Percentiles rank a stretch among this genome's conserved stretches.
phyloP scores from a whole-genome alignment of 257 asterid species.

The Haberlea rhodopensis region DNA sequence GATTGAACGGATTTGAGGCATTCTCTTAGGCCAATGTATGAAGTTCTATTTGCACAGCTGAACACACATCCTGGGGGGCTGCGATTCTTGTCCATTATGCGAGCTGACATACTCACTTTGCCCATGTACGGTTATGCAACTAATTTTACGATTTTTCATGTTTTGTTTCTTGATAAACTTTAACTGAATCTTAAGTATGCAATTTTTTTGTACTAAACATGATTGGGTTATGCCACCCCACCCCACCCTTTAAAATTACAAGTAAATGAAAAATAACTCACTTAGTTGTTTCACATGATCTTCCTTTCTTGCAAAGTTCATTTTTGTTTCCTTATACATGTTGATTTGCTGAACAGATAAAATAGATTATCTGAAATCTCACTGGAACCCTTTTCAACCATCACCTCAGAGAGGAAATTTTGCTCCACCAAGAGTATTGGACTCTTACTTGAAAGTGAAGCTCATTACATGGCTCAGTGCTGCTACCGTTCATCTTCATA shows the following conservation, averaged over 20 bases:
- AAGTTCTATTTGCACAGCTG: slow-evolving; percentile 76
- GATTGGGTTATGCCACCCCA: no score
- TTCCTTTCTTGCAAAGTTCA: slow-evolving; percentile 13
- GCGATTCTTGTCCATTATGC: no score
- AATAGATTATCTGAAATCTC: neutral
- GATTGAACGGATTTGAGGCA: slow-evolving; percentile 74
- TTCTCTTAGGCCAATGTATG: slow-evolving; percentile 86
- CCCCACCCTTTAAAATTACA: neutral
- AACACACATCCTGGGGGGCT: slow-evolving; percentile 94
- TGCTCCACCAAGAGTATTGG: slow-evolving; percentile 71
- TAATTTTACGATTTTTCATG: slow-evolving; percentile 22
- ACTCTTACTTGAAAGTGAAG: no score
- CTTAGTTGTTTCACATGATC: slow-evolving; percentile 13
- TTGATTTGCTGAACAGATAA: slow-evolving; percentile 8
- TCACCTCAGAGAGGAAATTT: slow-evolving; percentile 59
- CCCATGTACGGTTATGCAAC: slow-evolving; percentile 69
- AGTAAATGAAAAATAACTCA: slow-evolving; percentile 3
- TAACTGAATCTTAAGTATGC: no score
- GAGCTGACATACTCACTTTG: slow-evolving; percentile 74
- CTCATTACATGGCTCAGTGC: slow-evolving; percentile 97
- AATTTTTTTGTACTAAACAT: neutral
- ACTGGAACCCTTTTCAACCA: slow-evolving; percentile 3
- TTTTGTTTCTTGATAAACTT: slow-evolving; percentile 9
- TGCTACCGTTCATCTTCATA: slow-evolving; percentile 82
- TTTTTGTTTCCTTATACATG: slow-evolving; percentile 9